Base-by-base conservation (phyloP, 2,329 filamentous ascomycete species). In the Diaporthe sp. region DNA sequence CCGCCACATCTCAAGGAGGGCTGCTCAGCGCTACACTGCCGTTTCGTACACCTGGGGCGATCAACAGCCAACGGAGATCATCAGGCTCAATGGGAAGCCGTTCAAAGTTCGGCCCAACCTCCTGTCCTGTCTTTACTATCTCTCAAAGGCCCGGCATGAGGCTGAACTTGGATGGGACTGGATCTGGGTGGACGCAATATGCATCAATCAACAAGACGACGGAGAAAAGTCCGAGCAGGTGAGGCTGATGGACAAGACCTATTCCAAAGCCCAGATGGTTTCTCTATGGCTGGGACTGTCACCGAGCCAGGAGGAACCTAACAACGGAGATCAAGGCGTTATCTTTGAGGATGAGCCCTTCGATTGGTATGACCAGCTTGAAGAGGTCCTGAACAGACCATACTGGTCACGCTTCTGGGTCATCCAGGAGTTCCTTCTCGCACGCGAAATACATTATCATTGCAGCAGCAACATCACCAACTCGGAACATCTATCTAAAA, bases 361-460 rank as follows among this genome's bases (percentile, higher is more conserved):
- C 34, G 37, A n/a, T 25, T 42, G 34, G 57, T 37, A 60, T 25
- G 34, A 39, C 6, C 10, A 39, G 20, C 57, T 39, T 39, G 34
- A 15, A 12, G 34, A 60, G 0, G 10, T 60, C 5, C 57, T 60
- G 57, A 60, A 60, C 34, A 39, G 57, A 7, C 34, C 57, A 4
- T 60, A 60, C 57, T 60, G 57, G 57, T 60, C 57, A 39, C 34
- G 34, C 17, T n/a, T 37, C 34, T 60, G 57, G 55, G 57, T 39
- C 57, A 42, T 60, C 34, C 57, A 60, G 34, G 55, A 58, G 31
- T 58, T 58, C 55, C 55, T 58, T 5, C 55, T 31, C 31, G 55
- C 55, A 37, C 55, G 55, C 20, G 17, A 37, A 2, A 58, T 58
- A n/a, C 31, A 58, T 9, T 58, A n/a, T 37, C 15, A 37, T 6